Evolutionary conservation across 2,329 filamentous ascomycete species (phyloP).

Genomic region (Botryotinia narcissicola): DNA sequence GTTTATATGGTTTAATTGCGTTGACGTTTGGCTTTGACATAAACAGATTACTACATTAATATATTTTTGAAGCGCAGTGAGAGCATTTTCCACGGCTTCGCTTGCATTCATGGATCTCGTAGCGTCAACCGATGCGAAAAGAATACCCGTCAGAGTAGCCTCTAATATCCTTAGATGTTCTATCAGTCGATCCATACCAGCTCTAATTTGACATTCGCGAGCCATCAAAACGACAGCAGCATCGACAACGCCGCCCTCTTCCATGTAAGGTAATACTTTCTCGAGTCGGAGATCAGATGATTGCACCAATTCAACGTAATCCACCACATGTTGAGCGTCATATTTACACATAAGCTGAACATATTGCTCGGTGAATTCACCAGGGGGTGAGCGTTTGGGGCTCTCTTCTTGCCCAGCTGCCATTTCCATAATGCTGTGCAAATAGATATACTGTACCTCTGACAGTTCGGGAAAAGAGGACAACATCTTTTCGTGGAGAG

Average conservation of each 20-base stretch:
- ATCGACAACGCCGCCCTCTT: slow-evolving; percentile 85
- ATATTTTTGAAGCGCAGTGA: slow-evolving; percentile 82
- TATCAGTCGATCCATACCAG: slow-evolving; percentile 83
- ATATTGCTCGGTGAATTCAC: slow-evolving; percentile 75
- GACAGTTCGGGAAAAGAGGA: slow-evolving; percentile 52
- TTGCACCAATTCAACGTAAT: slow-evolving; percentile 76
- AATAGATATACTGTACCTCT: slow-evolving; percentile 61
- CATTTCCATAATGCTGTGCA: slow-evolving; percentile 71
- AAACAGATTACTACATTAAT: slow-evolving; percentile 92
- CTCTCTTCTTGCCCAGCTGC: slow-evolving; percentile 40
- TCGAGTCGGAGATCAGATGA: slow-evolving; percentile 77
- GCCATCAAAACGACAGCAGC: slow-evolving; percentile 90
- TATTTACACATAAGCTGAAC: slow-evolving; percentile 89
- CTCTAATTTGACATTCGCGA: slow-evolving; percentile 76
- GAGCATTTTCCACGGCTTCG: slow-evolving; percentile 68
- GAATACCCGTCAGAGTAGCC: slow-evolving; percentile 70
- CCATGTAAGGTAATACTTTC: slow-evolving; percentile 79
- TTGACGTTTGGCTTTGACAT: slow-evolving; percentile 80
- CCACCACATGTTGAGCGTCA: slow-evolving; percentile 76
- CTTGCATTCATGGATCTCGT: slow-evolving; percentile 55
- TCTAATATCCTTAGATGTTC: slow-evolving; percentile 77
- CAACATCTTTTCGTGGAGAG: slow-evolving; percentile 56
- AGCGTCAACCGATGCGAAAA: slow-evolving; percentile 59
- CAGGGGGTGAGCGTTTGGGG: slow-evolving; percentile 44
- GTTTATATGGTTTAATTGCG: slow-evolving; percentile 41